A percentile compares a stretch with the other conserved stretches of the same genome.
Evolutionary conservation across 257 asterid species (phyloP).

Genomic region (Solanum microdontum): DNA sequence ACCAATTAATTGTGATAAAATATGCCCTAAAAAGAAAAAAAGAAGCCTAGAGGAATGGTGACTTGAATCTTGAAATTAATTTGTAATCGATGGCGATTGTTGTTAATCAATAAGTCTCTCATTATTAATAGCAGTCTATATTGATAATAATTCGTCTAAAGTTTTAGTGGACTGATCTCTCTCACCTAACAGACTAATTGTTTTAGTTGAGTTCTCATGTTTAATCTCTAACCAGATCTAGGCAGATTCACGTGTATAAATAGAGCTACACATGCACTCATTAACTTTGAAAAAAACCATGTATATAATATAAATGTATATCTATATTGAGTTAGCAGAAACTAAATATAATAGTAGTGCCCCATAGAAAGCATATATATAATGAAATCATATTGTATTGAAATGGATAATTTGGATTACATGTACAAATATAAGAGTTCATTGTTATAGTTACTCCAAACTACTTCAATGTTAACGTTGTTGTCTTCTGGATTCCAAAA

Average conservation of each 20-base stretch:
- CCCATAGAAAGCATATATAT: too few species aligned
- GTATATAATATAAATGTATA: too few species aligned
- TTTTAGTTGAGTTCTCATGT: background rate
- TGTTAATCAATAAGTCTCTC: background rate
- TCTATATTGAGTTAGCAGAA: too few species aligned
- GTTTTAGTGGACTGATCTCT: background rate
- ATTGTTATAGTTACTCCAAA: background rate
- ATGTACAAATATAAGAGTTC: background rate
- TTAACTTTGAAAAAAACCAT: too few species aligned
- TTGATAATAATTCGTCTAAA: background rate
- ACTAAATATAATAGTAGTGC: too few species aligned
- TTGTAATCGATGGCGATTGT: background rate
- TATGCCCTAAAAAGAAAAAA: background rate
- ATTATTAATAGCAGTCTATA: background rate
- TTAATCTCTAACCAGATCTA: background rate
- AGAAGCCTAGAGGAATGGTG: background rate
- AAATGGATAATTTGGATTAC: background rate
- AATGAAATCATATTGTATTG: background rate
- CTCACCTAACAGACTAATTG: background rate
- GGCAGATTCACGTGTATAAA: too few species aligned
- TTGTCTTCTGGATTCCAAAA: slow-evolving; percentile 52
- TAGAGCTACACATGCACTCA: too few species aligned
- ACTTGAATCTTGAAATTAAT: background rate
- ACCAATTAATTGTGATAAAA: background rate
- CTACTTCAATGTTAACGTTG: background rate